phyloP scores from a whole-genome alignment of 2,329 filamentous ascomycete genomes.

The Zymoseptoria tritici region DNA sequence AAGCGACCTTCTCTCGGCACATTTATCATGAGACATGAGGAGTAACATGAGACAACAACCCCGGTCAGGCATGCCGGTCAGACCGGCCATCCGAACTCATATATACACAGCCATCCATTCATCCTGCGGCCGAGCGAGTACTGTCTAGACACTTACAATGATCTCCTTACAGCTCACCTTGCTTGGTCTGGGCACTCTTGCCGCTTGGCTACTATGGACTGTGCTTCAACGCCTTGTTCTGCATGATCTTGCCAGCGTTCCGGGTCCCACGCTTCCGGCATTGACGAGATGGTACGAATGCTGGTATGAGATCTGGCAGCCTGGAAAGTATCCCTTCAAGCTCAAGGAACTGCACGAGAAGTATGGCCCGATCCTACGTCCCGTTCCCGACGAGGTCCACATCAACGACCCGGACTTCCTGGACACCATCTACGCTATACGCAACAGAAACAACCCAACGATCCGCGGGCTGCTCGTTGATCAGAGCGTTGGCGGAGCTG shows the following conservation, averaged over 20 bases:
- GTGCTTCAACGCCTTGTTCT: conserved; percentile 4
- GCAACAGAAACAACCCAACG: conserved; percentile 1
- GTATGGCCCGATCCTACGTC: conserved; percentile 15
- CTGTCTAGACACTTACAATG: background rate
- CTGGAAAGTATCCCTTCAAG: conserved; percentile 10
- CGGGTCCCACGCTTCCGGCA: conserved; percentile 1
- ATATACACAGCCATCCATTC: background rate
- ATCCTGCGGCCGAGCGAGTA: background rate
- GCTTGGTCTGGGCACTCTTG: background rate
- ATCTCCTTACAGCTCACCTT: background rate
- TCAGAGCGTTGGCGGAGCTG: conserved; percentile 3
- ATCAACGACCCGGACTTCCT: conserved; percentile 34
- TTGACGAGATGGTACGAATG: conserved; percentile 8
- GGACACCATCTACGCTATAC: conserved; percentile 14
- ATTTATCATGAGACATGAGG: background rate
- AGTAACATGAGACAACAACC: background rate
- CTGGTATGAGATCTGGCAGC: conserved; percentile 9
- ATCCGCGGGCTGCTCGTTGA: conserved; percentile 1
- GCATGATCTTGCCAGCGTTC: conserved; percentile 3
- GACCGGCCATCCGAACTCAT: background rate
- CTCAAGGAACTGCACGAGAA: conserved; percentile 10
- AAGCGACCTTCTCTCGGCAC: background rate
- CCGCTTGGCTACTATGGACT: background rate
- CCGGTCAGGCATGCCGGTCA: background rate
- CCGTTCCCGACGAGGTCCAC: conserved; percentile 38